These are phyloP conservation scores for Neoarthrinium moseri DNA, from an alignment of 2,329 filamentous ascomycete species.

Conservation along the genomic window DNA sequence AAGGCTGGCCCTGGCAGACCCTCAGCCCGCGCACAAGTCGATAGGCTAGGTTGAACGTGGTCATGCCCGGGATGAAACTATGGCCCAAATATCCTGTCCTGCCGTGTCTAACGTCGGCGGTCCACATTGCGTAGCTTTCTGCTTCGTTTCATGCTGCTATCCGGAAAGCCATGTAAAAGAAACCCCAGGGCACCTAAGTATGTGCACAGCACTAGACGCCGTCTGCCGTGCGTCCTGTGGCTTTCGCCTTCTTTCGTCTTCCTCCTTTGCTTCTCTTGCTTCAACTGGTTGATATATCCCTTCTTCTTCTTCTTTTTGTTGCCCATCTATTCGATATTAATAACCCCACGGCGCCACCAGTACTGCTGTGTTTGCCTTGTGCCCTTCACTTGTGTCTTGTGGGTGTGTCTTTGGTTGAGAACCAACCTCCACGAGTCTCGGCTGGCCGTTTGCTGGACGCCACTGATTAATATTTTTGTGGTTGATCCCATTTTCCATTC, in stretches of 20 bases:
- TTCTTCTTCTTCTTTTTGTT: background rate
- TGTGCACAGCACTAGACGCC: background rate
- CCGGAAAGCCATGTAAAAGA: background rate
- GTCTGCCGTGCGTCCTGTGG: background rate
- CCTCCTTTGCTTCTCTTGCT: background rate
- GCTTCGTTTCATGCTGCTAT: constrained; percentile 2
- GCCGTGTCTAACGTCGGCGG: constrained; percentile 7
- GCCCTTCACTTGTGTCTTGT: background rate
- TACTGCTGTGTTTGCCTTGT: background rate
- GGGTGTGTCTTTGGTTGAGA: background rate
- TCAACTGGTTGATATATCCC: background rate
- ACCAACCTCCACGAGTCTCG: background rate
- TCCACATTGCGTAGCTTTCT: constrained; percentile 5
- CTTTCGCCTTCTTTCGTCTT: background rate
- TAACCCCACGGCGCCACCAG: no score
- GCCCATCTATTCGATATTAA: background rate
- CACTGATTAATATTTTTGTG: background rate
- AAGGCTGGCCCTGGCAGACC: no score
- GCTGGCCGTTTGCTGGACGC: background rate
- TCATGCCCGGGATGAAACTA: no score
- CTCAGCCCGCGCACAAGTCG: no score
- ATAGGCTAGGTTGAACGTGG: no score
- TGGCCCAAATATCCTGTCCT: no score
- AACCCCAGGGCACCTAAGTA: background rate
- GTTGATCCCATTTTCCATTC: background rate